These are phyloP conservation scores for Thamnidium elegans DNA, from an alignment of 192 early-diverging fungal species.

Conservation along the genomic window DNA sequence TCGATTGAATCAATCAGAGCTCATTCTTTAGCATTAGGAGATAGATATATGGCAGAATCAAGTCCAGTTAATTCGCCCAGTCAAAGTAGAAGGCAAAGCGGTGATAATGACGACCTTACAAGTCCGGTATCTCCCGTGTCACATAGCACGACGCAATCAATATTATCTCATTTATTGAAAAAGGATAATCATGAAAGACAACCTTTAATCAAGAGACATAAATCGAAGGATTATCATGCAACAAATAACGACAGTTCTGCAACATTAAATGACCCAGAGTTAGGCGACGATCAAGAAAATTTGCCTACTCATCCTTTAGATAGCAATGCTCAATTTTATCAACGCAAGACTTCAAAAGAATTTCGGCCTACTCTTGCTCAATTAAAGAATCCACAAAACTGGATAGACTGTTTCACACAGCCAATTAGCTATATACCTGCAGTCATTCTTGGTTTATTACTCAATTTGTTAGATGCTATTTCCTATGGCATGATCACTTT, in stretches of 20 bases:
- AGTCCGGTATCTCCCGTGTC: background rate
- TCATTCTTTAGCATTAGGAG: slow-evolving; percentile 38
- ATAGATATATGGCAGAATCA: slow-evolving; percentile 22
- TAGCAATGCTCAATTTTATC: no score
- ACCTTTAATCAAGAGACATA: background rate
- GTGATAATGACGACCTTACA: background rate
- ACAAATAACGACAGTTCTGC: no score
- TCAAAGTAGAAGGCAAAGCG: background rate
- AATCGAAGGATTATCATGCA: background rate
- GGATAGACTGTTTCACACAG: slow-evolving; percentile 32
- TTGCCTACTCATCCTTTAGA: no score
- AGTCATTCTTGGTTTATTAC: slow-evolving; percentile 82
- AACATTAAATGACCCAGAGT: no score
- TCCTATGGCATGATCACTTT: slow-evolving; percentile 92
- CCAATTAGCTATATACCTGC: slow-evolving; percentile 79
- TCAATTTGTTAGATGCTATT: slow-evolving; percentile 92
- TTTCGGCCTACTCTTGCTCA: no score
- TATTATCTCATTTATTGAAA: slow-evolving; percentile 25
- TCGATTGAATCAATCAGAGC: slow-evolving; percentile 40
- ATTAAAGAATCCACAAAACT: background rate
- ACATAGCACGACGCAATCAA: slow-evolving; percentile 1
- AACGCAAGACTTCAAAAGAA: no score
- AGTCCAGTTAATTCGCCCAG: background rate
- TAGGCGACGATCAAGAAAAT: no score
- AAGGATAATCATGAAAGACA: slow-evolving; percentile 4